phyloP scores from a whole-genome alignment of 2,329 filamentous ascomycete species.

The Aureobasidium zeae region DNA sequence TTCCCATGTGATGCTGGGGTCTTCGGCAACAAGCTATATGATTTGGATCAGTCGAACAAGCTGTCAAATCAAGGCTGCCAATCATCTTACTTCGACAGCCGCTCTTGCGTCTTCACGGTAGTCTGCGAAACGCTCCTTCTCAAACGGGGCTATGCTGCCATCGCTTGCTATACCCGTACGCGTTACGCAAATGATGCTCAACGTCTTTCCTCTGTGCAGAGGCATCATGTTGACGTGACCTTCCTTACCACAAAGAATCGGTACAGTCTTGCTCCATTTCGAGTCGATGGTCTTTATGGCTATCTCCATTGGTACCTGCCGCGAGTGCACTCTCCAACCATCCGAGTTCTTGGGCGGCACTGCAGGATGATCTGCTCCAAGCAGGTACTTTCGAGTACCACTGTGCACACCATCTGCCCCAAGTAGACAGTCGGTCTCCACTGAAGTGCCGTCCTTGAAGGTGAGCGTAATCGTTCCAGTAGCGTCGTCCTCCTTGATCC shows the following conservation, averaged over 20 bases:
- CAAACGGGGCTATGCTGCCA: slow-evolving; percentile 7
- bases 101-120: slow-evolving; percentile 15
- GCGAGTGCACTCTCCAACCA: slow-evolving; percentile 27
- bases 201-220: slow-evolving; percentile 23
- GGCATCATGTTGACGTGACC: slow-evolving; percentile 29
- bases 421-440: slow-evolving; percentile 40
- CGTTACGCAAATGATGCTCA: slow-evolving; percentile 15
- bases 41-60: too few species aligned
- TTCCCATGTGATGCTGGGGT: slow-evolving; percentile 25
- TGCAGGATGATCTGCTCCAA: slow-evolving; percentile 28
- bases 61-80: too few species aligned
- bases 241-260: slow-evolving; percentile 26
- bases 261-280: slow-evolving; percentile 25
- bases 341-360: slow-evolving; percentile 26
- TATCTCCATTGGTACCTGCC: slow-evolving; percentile 24
- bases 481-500: slow-evolving; percentile 27
- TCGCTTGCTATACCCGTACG: slow-evolving; percentile 14
- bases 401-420: slow-evolving; percentile 48
- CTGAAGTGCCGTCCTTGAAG: slow-evolving; percentile 42
- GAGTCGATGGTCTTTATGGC: slow-evolving; percentile 25
- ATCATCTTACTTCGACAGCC: slow-evolving; percentile 7
- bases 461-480: slow-evolving; percentile 27
- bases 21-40: slow-evolving; percentile 22
- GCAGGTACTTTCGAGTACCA: slow-evolving; percentile 36
- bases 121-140: slow-evolving; percentile 14